Percentiles rank a stretch among this genome's conserved stretches.
These are phyloP conservation scores for Mycena alexandri DNA, from an alignment of 768 basidiomycete genomes.

Conservation along the genomic window DNA sequence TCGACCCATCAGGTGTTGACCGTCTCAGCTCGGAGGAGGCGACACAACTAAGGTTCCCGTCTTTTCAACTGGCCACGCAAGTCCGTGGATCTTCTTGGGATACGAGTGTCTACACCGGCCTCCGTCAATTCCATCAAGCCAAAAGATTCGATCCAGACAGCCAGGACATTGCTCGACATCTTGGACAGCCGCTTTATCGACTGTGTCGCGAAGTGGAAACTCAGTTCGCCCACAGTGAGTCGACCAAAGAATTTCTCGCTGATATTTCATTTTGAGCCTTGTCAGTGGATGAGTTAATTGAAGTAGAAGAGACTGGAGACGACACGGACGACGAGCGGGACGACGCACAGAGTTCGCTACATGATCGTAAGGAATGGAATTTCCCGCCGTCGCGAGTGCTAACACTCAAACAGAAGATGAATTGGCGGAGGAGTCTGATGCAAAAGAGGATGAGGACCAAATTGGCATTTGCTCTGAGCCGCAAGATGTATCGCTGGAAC, in stretches of 20 bases:
- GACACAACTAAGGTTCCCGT: background rate
- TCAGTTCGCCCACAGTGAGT: background rate
- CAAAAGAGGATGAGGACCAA: too few species aligned
- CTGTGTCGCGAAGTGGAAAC: background rate
- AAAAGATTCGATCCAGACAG: constrained; percentile 29
- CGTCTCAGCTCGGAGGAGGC: constrained; percentile 15
- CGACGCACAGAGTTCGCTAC: too few species aligned
- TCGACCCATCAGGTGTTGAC: constrained; percentile 12
- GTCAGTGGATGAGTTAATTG: too few species aligned
- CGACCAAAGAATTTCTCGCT: background rate
- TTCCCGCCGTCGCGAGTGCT: too few species aligned
- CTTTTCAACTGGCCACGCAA: background rate
- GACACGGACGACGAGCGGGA: too few species aligned
- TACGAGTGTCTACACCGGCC: background rate
- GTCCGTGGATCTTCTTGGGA: background rate
- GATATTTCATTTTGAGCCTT: too few species aligned
- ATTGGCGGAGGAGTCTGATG: too few species aligned
- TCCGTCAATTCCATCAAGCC: constrained; percentile 11
- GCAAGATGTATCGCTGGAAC: too few species aligned
- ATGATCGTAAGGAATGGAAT: too few species aligned
- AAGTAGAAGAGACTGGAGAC: too few species aligned
- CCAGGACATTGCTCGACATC: constrained; percentile 16
- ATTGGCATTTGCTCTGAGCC: too few species aligned
- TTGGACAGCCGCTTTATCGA: constrained; percentile 1
- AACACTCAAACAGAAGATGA: too few species aligned